Conservation (phyloP, 441 rosid genomes). For the Biscutella laevigata region DNA sequence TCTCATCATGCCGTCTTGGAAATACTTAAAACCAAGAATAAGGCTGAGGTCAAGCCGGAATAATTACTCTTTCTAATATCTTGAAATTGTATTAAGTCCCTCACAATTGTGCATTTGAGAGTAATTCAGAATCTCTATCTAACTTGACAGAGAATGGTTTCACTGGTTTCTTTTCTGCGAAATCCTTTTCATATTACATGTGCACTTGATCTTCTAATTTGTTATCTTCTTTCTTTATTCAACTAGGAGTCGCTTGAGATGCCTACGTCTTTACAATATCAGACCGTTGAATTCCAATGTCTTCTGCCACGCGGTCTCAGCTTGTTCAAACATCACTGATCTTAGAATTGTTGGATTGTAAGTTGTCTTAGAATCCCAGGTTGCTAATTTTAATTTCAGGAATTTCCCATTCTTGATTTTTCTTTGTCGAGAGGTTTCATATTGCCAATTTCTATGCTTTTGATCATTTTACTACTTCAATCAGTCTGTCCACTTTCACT, state of each 20-base stretch:
- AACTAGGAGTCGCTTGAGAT: conserved; percentile 52
- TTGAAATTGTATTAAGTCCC: not conserved
- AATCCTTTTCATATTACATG: not conserved
- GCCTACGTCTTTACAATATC: conserved; percentile 67
- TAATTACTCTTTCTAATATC: not conserved
- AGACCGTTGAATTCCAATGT: conserved; percentile 46
- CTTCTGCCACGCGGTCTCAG: conserved; percentile 44
- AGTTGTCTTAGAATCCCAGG: conserved; percentile 26
- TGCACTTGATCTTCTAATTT: conserved; percentile 10
- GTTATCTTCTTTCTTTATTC: conserved; percentile 12
- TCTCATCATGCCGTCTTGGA: not conserved
- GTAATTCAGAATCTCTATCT: not conserved
- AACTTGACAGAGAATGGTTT: not conserved
- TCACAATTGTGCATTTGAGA: not conserved
- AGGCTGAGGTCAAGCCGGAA: not conserved
- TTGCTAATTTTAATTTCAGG: not conserved
- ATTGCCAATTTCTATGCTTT: conserved; percentile 1
- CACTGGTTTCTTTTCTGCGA: not conserved
- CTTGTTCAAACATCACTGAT: conserved; percentile 59
- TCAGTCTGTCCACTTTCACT: not conserved
- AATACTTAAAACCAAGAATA: not conserved
- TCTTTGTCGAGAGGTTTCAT: not conserved
- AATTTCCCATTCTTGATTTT: not conserved
- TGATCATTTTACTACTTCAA: not conserved
- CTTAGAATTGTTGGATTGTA: conserved; percentile 84